These are phyloP conservation scores for Trichoderma parareesei DNA, from an alignment of 495 filamentous ascomycete species.

Conservation along the genomic window DNA sequence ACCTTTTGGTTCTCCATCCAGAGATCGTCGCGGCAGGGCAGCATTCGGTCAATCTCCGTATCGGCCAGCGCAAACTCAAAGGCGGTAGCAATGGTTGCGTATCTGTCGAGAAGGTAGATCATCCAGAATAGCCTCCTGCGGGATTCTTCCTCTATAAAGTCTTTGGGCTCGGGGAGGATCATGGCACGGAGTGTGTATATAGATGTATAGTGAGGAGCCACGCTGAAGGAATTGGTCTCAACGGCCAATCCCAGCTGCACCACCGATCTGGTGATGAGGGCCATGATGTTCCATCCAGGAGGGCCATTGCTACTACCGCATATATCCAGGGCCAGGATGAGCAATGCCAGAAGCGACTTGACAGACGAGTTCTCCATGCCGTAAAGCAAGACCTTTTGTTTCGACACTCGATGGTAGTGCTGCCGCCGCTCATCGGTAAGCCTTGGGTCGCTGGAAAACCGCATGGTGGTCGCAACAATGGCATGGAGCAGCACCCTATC, in stretches of 20 bases:
- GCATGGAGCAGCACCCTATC: conserved; percentile 78
- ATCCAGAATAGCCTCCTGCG: conserved; percentile 82
- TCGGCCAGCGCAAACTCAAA: conserved; percentile 86
- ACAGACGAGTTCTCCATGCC: conserved; percentile 83
- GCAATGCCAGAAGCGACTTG: conserved; percentile 75
- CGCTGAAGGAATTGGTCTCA: conserved; percentile 66
- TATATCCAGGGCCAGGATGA: conserved; percentile 72
- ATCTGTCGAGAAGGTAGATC: conserved; percentile 82
- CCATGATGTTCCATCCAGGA: conserved; percentile 82
- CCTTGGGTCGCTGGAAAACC: conserved; percentile 67
- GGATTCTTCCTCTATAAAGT: conserved; percentile 84
- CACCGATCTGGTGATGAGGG: conserved; percentile 74
- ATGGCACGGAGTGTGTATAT: conserved; percentile 81
- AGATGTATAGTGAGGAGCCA: conserved; percentile 64
- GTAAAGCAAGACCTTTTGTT: conserved; percentile 76
- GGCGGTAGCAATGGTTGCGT: conserved; percentile 79
- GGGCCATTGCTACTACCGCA: conserved; percentile 76
- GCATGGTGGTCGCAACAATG: conserved; percentile 75
- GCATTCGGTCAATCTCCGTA: conserved; percentile 75
- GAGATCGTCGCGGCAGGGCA: conserved; percentile 81
- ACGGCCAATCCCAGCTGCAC: conserved; percentile 78
- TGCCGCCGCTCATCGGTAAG: conserved; percentile 62
- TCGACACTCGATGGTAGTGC: conserved; percentile 70
- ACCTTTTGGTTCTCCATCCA: conserved; percentile 76
- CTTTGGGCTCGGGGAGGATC: conserved; percentile 69